Evolutionary conservation across 129 eudicot species (phyloP), one percentile per base, ranked within the genome.

Genomic region (Escallonia herrerae): DNA sequence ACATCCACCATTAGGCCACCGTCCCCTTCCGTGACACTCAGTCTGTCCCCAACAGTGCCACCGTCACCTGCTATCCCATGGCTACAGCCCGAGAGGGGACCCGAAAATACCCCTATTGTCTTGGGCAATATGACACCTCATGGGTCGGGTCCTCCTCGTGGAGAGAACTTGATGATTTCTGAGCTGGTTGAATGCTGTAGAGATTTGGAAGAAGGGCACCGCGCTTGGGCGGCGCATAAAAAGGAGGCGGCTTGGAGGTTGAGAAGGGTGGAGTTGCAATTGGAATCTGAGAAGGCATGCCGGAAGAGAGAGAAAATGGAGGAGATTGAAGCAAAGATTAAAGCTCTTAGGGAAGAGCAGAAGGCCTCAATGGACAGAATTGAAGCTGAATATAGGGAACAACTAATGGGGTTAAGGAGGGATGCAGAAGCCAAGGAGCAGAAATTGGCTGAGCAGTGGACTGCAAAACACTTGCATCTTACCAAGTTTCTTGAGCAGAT

Each of bases 171-270:
- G 33, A 13, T 68, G 40, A 58, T 84, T 14, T 62, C 81, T 7
- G 87, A 85, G 55, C 80, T 85, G 8, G 52, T 72, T 7, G 87
- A 82, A 40, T 85, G 87, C 60, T 81, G 87, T 37, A 72, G 79
- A 15, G 91, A 85, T 54, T n/a, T 85, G 44, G 87, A 85, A 37
- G 87, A 85, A 70, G 84, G 77, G 64, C 87, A 81, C 15, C 79
- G 84, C 0, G 87, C 84, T 14, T 78, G 76, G 87, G 77, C 82
- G 0, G 75, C 84, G 3, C 87, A 85, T 44, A 72, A 77, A 72
- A 85, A 85, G 64, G 91, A 85, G 61, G 87, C 91, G 3, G 80
- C 82, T 2, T 85, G 91, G 91, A 75, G 91, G 58, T 56, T 85
- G 65, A 85, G 65, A 59, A 72, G 87, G 65, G 84, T 85, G 7